These are phyloP conservation scores for Solanum pinnatisectum DNA, from an alignment of 257 asterid genomes.

Conservation along the genomic window DNA sequence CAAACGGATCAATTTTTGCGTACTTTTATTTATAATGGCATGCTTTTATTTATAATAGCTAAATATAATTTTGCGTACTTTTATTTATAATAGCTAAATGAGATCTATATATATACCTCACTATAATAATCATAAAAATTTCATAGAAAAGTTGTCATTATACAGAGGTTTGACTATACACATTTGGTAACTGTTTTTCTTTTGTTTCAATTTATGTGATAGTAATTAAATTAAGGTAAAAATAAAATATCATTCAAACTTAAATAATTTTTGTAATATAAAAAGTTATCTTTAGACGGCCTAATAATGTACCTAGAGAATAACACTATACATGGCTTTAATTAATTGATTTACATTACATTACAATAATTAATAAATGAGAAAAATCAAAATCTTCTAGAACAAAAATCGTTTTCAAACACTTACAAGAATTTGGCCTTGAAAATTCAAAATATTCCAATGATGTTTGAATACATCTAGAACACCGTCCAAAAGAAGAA, in stretches of 20 bases:
- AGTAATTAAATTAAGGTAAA: too few species aligned
- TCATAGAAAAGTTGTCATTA: background rate
- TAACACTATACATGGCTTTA: background rate
- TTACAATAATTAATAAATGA: background rate
- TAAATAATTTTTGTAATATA: too few species aligned
- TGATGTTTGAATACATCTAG: background rate
- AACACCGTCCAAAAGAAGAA: background rate
- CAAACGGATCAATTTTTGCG: rapidly evolving
- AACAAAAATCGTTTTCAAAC: background rate
- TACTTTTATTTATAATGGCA: too few species aligned
- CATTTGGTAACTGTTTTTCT: too few species aligned
- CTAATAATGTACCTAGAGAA: too few species aligned
- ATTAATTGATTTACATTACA: background rate
- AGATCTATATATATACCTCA: background rate
- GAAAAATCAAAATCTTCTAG: background rate
- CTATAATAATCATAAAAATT: too few species aligned
- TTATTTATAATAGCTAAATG: too few species aligned
- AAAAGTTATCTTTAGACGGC: background rate
- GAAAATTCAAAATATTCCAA: background rate
- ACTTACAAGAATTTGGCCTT: background rate
- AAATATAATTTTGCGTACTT: too few species aligned
- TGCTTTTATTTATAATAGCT: too few species aligned
- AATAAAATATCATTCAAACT: too few species aligned
- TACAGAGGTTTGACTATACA: too few species aligned
- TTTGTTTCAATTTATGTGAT: background rate